These are phyloP conservation scores for Codiaeum variegatum DNA, from an alignment of 441 rosid species.

Conservation along the genomic window DNA sequence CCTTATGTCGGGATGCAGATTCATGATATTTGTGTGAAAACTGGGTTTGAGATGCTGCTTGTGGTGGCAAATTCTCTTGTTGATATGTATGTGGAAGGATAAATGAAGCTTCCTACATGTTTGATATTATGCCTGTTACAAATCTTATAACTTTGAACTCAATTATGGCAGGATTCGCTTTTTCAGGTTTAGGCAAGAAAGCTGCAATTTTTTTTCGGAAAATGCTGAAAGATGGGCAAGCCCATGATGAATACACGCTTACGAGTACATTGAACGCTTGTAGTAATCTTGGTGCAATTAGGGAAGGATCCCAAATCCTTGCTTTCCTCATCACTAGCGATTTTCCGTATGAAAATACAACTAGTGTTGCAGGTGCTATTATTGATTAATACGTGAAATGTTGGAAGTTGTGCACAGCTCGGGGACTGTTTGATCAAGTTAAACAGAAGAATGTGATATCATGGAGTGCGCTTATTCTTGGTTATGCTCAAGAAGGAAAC, in stretches of 20 bases:
- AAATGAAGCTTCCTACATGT: slow-evolving; percentile 51
- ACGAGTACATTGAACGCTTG: slow-evolving; percentile 75
- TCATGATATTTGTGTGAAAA: slow-evolving; percentile 53
- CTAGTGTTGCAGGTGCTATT: slow-evolving; percentile 56
- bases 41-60: slow-evolving; percentile 42
- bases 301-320: slow-evolving; percentile 60
- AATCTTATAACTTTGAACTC: slow-evolving; percentile 72
- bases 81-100: slow-evolving; percentile 80
- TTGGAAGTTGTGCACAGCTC: slow-evolving; percentile 48
- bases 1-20: slow-evolving; percentile 51
- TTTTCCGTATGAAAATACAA: slow-evolving; percentile 39
- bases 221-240: slow-evolving; percentile 43
- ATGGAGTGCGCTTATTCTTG: slow-evolving; percentile 75
- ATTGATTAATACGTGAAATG: slow-evolving; percentile 76
- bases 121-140: slow-evolving; percentile 37
- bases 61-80: slow-evolving; percentile 73
- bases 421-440: slow-evolving; percentile 49
- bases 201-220: slow-evolving; percentile 51
- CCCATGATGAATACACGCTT: slow-evolving; percentile 63
- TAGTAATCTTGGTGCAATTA: slow-evolving; percentile 39
- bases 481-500: slow-evolving; percentile 74
- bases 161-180: slow-evolving; percentile 58
- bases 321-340: slow-evolving; percentile 56
- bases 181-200: slow-evolving; percentile 45
- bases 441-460: slow-evolving; percentile 61